Evolutionary conservation across 2,329 filamentous ascomycete species (phyloP), one percentile per base, ranked within the genome.

Genomic region (Colletotrichum paranaense): DNA sequence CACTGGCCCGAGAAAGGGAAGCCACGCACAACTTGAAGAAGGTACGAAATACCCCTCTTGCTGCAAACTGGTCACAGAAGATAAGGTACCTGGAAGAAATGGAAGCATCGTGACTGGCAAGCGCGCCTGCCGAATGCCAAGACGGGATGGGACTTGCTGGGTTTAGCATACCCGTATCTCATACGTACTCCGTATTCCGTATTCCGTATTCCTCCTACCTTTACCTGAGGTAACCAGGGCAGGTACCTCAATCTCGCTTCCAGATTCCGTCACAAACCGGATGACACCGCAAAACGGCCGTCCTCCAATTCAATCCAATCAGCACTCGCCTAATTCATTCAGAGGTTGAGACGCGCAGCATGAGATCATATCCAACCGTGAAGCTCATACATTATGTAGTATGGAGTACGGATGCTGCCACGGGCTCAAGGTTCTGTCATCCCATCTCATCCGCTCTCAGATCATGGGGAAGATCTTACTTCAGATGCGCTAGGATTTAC

Each of bases 341-440:
- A 19, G 11, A 42, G 57, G 14, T 22, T 28, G 38, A 30, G n/a
- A 49, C 11, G 22, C 32, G 24, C 32, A 42, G 19, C 38, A 62
- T 49, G 38, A 19, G 7, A 2, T 49, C 22, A 14, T 14, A 26
- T 30, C 24, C 19, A 12, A 42, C 19, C 24, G 22, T 35, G 7
- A 24, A 14, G 35, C 12, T 1, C 35, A 38, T 16, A 32, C 30
- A 9, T 30, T 30, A 2, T 26, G 30, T 30, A 30, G 30, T 30
- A 30, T 9, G 30, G 30, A 30, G 30, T 11, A 11, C 58, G 24
- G 12, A 16, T 12, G 11, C 52, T 26, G 24, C 5, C 52, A 26
- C 38, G 12, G 24, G 4, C 26, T 28, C n/a, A 63, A 62, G 67
- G 49, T 72, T 72, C 65, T 46, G 65, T 32, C 69, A 72, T 72